Conservation (phyloP, 2,329 filamentous ascomycete species). For the Penicillium glabrum region DNA sequence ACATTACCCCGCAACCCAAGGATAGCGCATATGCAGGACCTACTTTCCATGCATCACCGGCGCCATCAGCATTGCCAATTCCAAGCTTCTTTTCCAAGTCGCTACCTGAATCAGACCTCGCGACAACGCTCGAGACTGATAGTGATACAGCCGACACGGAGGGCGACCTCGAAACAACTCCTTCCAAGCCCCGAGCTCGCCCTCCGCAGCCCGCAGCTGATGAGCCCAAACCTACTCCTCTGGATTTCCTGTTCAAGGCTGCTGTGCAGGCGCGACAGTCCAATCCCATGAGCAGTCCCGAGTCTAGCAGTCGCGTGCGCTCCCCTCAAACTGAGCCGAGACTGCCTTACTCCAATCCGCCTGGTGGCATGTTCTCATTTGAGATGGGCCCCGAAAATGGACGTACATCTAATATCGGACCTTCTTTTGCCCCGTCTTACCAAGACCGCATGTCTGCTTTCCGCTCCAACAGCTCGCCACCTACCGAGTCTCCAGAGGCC, state of each 20-base stretch:
- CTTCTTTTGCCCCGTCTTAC: conserved; percentile 64
- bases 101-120: conserved; percentile 60
- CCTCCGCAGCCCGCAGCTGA: conserved; percentile 33
- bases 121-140: conserved; percentile 39
- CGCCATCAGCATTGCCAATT: conserved; percentile 83
- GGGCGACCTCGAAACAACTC: conserved; percentile 38
- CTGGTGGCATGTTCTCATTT: conserved; percentile 62
- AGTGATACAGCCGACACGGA: conserved; percentile 38
- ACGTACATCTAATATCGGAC: conserved; percentile 57
- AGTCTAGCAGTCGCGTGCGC: conserved; percentile 43
- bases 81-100: conserved; percentile 84
- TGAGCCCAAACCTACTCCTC: conserved; percentile 64
- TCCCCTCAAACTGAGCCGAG: conserved; percentile 50
- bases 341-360: conserved; percentile 46
- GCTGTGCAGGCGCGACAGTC: conserved; percentile 66
- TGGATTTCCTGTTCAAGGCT: conserved; percentile 88
- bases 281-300: conserved; percentile 51
- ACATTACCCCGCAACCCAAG: conserved; percentile 42
- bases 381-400: conserved; percentile 63
- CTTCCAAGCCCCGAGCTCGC: conserved; percentile 46
- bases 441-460: conserved; percentile 48
- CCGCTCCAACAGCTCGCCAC: conserved; percentile 32
- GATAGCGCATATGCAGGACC: conserved; percentile 73
- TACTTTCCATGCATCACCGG: conserved; percentile 92
- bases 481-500: conserved; percentile 24